Base-by-base conservation (phyloP, 1,139 yeast genomes). In the Sugiyamaella paludigena region DNA sequence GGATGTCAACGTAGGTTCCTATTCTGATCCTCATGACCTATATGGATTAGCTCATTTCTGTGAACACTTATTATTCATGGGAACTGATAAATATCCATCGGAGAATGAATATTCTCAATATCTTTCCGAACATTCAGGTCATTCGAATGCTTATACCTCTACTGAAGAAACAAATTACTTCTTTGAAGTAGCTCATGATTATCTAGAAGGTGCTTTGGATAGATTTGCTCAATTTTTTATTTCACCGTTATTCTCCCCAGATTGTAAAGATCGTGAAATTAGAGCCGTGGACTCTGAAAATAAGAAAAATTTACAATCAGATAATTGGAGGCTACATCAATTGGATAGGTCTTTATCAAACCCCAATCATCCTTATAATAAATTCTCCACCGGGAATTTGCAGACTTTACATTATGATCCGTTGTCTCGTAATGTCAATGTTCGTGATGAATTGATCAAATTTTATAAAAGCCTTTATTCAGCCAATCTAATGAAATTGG, bases 1-100 rank as follows among this genome's bases (percentile, higher is more conserved):
- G 51, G 96, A 88, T 63, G 98, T 92, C 31, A 81, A 87, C 60
- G 92, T 89, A 24, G 98, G 98, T 15, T 78, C 96, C 3, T 87
- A 84, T 65, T 79, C 86, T 45, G 98, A 92, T 63, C 87, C 87
- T 13, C 74, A 77, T 45, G 73, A 76, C 28, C 67, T 88, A 29
- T 84, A 91, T 2, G 98, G 98, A 1, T 73, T 92, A 54, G 98
- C 98, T 2, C 98, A 92, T 69, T 92, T 92, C 67, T 89, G 97
- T 69, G 98, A 92, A 70, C 98, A 92, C 69, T 74, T 92, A 58
- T 73, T 92, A 53, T 92, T 92, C 66, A 88, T 92, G 96, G 98
- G 98, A n/a, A 91, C 98, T 4, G 75, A 79, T 58, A 91, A 89
- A 68, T 92, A 84, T 62, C 98, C 98, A 0, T 75, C 78, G 52